Evolutionary conservation across 2,329 filamentous ascomycete species (phyloP), one percentile per base, ranked within the genome.

Genomic region (Tolypocladium guangdongense): DNA sequence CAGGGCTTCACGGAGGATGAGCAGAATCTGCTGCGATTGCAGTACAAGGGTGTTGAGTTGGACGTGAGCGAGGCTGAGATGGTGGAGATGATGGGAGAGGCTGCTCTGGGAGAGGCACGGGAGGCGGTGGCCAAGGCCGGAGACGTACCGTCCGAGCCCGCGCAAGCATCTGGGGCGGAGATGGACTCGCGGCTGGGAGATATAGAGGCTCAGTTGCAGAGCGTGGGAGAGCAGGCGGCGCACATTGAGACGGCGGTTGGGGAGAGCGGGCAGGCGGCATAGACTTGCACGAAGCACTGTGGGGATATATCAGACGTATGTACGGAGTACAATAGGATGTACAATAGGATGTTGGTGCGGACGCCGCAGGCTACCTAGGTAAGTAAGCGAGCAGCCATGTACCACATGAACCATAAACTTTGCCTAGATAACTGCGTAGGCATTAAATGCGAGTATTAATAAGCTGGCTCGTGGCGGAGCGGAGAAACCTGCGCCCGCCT

Each of bases 1-100:
- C 59, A 67, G 53, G 68, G 65, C 4, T 71, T 72, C 56, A 69
- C 55, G 41, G 68, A 71, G 49, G 70, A 71, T 20, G 70, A 72
- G 56, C 60, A 69, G 60, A 63, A 65, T 55, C 52, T 72, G 7
- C 53, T 72, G 49, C 55, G 63, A 30, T 54, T 62, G 30, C 57
- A 63, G 33, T 62, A 63, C 50, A 51, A 62, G 32, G 56, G 55
- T 38, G 60, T 63, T 14, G 60, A 63, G 24, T 35, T 60, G n/a
- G 58, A 69, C 24, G 58, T 68, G 14, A 64, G 57, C n/a, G 68
- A 70, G 24, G 65, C 72, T 8, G 64, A 69, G 0, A 67, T 74
- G 64, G 54, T 75, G 49, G 54, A 63, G 22, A 62, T 70, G 54
- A 57, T 68, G 55, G 55, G 62, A 35, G 55, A 58, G 56, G 55